Evolutionary conservation across 140 eudicot species (phyloP).

Genomic region (Cichorium intybus): DNA sequence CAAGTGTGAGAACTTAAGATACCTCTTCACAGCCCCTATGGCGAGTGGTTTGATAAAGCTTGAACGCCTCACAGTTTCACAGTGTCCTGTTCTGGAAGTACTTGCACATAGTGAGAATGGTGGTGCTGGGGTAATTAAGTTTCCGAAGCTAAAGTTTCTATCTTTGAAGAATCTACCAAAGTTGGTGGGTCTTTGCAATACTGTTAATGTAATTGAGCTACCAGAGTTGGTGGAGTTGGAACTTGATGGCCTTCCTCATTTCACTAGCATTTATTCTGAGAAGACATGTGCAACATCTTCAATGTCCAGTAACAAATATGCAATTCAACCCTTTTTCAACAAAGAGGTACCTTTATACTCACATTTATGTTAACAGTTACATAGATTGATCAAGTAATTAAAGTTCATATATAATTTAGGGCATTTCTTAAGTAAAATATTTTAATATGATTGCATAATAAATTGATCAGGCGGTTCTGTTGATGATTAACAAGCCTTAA

Average conservation of each 20-base stretch:
- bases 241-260: neutral
- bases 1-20: neutral
- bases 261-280: neutral
- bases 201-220: neutral
- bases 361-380: neutral
- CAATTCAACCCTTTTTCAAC: constrained; percentile 1
- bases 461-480: too few relatives aligned
- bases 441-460: neutral
- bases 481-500: neutral
- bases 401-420: neutral
- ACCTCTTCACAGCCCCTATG: neutral
- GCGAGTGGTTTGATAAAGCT: neutral
- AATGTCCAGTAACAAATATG: neutral
- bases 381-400: too few relatives aligned
- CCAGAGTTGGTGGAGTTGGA: neutral
- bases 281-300: neutral
- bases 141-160: neutral
- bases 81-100: neutral
- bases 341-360: neutral
- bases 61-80: neutral
- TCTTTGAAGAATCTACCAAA: neutral
- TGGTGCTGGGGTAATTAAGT: neutral
- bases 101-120: neutral
- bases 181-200: neutral
- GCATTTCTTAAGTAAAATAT: neutral